A percentile compares a stretch with the other conserved stretches of the same genome.
Conservation (phyloP, 805 yeast species). For the Hanseniaspora vineae region DNA sequence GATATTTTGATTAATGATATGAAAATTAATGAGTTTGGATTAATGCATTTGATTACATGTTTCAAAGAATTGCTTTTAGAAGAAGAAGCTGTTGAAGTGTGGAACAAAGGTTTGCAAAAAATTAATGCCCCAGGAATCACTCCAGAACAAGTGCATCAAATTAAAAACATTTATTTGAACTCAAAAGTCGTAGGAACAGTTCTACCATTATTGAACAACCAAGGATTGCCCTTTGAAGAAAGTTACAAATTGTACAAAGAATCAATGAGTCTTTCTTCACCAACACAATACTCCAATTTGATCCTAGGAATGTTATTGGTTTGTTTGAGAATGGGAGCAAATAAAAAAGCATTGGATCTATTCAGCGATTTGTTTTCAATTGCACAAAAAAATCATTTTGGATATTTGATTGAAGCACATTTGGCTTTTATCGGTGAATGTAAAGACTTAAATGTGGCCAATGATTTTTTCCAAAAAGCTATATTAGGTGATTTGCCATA, state of each 20-base stretch:
- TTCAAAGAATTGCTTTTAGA: slow-evolving; percentile 47
- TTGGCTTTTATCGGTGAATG: slow-evolving; percentile 67
- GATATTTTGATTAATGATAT: slow-evolving; percentile 35
- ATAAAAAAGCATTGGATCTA: slow-evolving; percentile 48
- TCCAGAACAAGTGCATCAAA: slow-evolving; percentile 1
- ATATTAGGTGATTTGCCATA: slow-evolving; percentile 61
- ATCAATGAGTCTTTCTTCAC: slow-evolving; percentile 24
- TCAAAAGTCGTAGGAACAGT: slow-evolving; percentile 59
- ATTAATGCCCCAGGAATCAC: slow-evolving; percentile 18
- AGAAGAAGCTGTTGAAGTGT: slow-evolving; percentile 52
- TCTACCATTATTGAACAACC: slow-evolving; percentile 51
- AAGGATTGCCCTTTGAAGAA: slow-evolving; percentile 51
- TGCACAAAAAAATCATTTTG: slow-evolving; percentile 33
- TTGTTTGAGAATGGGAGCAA: slow-evolving; percentile 51
- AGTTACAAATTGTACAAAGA: slow-evolving; percentile 42
- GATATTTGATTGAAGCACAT: slow-evolving; percentile 61
- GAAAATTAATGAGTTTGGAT: slow-evolving; percentile 38
- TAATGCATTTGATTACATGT: slow-evolving; percentile 44
- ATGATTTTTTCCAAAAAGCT: slow-evolving; percentile 63
- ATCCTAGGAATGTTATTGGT: slow-evolving; percentile 65
- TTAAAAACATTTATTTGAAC: slow-evolving; percentile 32
- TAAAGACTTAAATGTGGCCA: slow-evolving; percentile 58
- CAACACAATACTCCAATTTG: slow-evolving; percentile 28
- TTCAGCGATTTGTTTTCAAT: slow-evolving; percentile 42
- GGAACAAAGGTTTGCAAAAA: slow-evolving; percentile 50